A percentile compares a stretch with the other conserved stretches of the same genome.
These are phyloP conservation scores for Heterobasidion annosum DNA, from an alignment of 1,284 basidiomycete species.

Conservation along the genomic window DNA sequence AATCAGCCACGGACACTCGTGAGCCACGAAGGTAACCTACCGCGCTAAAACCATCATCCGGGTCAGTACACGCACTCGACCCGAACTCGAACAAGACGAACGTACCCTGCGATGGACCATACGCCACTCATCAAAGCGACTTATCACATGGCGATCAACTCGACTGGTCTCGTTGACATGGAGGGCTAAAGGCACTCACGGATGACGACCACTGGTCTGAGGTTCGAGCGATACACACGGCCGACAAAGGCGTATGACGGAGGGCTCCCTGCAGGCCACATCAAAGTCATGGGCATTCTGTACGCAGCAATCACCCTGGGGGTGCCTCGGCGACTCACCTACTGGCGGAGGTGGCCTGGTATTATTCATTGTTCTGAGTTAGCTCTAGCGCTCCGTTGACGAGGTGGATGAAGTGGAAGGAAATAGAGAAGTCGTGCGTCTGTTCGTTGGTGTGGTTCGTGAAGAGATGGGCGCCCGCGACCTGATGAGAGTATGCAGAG, in stretches of 20 bases:
- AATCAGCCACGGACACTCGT: constrained; percentile 1
- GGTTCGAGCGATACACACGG: constrained; percentile 40
- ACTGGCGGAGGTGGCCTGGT: neutral
- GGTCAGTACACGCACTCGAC: constrained; percentile 6
- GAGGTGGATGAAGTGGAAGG: neutral
- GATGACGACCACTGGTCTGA: constrained; percentile 48
- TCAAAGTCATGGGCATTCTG: too few species aligned
- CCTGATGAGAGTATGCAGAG: neutral
- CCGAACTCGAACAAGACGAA: constrained; percentile 6
- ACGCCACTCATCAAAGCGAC: constrained; percentile 34
- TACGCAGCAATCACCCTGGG: too few species aligned
- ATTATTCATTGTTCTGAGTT: neutral
- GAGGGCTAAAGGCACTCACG: constrained; percentile 29
- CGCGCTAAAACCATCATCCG: constrained; percentile 25
- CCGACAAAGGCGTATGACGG: constrained; percentile 52
- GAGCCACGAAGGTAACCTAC: constrained; percentile 26
- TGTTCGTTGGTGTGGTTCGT: neutral
- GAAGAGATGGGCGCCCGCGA: neutral
- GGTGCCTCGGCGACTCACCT: neutral
- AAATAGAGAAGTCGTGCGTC: neutral
- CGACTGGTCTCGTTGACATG: neutral
- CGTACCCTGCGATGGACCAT: constrained; percentile 57
- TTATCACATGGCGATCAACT: neutral
- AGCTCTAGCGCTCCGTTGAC: neutral
- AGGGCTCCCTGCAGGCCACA: constrained; percentile 32